Base-by-base conservation (phyloP, 148 eudicot genomes). In the Dianthus caryophyllus region DNA sequence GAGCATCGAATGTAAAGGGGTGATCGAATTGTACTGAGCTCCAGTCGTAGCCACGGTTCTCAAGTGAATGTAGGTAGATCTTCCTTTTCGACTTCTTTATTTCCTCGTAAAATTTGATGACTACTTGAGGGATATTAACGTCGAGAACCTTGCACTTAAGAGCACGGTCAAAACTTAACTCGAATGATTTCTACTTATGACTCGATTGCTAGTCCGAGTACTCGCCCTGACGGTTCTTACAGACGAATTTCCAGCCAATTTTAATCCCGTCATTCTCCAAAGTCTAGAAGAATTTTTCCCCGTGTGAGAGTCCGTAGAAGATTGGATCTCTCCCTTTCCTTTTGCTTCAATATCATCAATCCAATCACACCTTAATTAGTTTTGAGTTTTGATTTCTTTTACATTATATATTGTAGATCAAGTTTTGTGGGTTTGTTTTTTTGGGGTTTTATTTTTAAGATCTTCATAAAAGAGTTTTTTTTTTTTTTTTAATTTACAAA, bases 1-100 rank as follows among this genome's bases (percentile, higher is more conserved):
- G 38, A 0, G 71, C 75, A 0, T 78, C 82, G 16, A 82, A 82
- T 0, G 82, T 82, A 0, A 70, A 68, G 0, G 82, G 80, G 74
- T 82, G 85, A 24, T 78, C 68, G 30, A 82, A 71, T 6, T 69
- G 39, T 15, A 69, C 27, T 22, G 29, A 2, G 0, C 22, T 13
- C 73, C 73, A 70, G 5, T 11, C 8, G 9, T 6, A 16, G 33
- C 15, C 6, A 18, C 50, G 43, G 14, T 44, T 18, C 25, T 56
- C 24, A 6, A 18, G 31, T 3, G 73, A 38, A 39, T 27, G 25
- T 5, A 74, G 68, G 38, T 15, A 8, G 12, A 74, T 65, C 0
- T 44, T 72, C 63, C 24, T 68, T 17, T 53, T 54, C 64, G 4
- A 18, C 20, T 41, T 53, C 24, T 51, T 54, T 50, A 30, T 31